Evolutionary conservation across 1,284 basidiomycete species (phyloP).

Genomic region (Cryptococcus hybrid): DNA sequence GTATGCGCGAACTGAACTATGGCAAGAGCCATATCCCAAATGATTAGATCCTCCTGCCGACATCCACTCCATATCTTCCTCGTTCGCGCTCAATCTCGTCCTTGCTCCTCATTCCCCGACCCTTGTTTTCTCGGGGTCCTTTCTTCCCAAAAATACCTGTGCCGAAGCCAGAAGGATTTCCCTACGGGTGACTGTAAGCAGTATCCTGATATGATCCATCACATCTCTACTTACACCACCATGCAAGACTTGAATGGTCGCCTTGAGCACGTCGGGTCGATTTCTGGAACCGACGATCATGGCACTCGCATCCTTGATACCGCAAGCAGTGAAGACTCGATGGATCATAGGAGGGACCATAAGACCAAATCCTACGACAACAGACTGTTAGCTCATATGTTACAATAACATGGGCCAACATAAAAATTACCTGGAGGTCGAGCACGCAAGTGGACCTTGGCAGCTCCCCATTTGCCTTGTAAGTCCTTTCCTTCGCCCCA

Average conservation of each 20-base stretch:
- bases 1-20: too few relatives aligned
- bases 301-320: slow-evolving; percentile 83
- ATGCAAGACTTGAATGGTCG: slow-evolving; percentile 48
- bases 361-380: slow-evolving; percentile 73
- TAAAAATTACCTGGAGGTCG: slow-evolving; percentile 90
- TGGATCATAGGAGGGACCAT: slow-evolving; percentile 87
- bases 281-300: slow-evolving; percentile 86
- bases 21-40: not conserved
- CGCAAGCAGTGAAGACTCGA: slow-evolving; percentile 80
- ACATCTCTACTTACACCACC: slow-evolving; percentile 32
- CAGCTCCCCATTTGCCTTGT: slow-evolving; percentile 80
- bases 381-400: not conserved
- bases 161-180: slow-evolving; percentile 39
- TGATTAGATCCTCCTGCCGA: slow-evolving; percentile 33
- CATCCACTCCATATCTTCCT: slow-evolving; percentile 47
- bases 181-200: not conserved
- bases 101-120: slow-evolving; percentile 46
- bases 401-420: slow-evolving; percentile 64
- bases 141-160: slow-evolving; percentile 34
- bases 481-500: slow-evolving; percentile 67
- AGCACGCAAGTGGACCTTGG: slow-evolving; percentile 76
- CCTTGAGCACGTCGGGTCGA: slow-evolving; percentile 60
- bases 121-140: slow-evolving; percentile 40
- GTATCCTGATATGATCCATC: too few relatives aligned
- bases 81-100: slow-evolving; percentile 48